These are phyloP conservation scores for Talaromyces borbonicus DNA, from an alignment of 495 filamentous ascomycete genomes.

Conservation along the genomic window DNA sequence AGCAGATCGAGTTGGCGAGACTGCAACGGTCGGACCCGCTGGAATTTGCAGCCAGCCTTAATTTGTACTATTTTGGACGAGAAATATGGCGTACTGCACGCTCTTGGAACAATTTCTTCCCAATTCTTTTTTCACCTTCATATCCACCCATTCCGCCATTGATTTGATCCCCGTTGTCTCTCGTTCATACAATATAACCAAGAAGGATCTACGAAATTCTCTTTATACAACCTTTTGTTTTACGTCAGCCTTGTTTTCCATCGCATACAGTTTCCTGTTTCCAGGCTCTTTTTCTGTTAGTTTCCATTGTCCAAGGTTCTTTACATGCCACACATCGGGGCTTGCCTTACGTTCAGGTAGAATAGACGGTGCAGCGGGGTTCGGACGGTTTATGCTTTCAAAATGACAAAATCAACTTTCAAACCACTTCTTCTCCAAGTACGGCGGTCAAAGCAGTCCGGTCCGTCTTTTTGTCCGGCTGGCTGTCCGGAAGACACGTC, in stretches of 20 bases:
- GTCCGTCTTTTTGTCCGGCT: too few relatives aligned
- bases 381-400: not conserved
- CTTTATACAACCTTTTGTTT: constrained; percentile 12
- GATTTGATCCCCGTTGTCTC: constrained; percentile 7
- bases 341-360: too few relatives aligned
- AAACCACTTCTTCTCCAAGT: not conserved
- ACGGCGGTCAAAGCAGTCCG: too few relatives aligned
- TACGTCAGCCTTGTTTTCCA: not conserved
- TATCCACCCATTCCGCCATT: constrained; percentile 11
- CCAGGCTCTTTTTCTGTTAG: not conserved
- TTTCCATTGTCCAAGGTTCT: too few relatives aligned
- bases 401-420: not conserved
- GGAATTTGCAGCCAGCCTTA: constrained; percentile 7
- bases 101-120: constrained; percentile 15
- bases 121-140: constrained; percentile 11
- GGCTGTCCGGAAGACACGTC: too few relatives aligned
- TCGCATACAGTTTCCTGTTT: not conserved
- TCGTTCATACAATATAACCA: constrained; percentile 11
- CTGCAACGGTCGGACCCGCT: constrained; percentile 12
- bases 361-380: constrained; percentile 5
- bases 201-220: constrained; percentile 8
- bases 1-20: too few relatives aligned
- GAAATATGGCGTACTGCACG: not conserved
- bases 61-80: constrained; percentile 14
- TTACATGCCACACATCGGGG: constrained; percentile 5